A percentile compares a stretch with the other conserved stretches of the same genome.
phyloP scores from a whole-genome alignment of 805 yeast species.

The Myxozyma monticola region DNA sequence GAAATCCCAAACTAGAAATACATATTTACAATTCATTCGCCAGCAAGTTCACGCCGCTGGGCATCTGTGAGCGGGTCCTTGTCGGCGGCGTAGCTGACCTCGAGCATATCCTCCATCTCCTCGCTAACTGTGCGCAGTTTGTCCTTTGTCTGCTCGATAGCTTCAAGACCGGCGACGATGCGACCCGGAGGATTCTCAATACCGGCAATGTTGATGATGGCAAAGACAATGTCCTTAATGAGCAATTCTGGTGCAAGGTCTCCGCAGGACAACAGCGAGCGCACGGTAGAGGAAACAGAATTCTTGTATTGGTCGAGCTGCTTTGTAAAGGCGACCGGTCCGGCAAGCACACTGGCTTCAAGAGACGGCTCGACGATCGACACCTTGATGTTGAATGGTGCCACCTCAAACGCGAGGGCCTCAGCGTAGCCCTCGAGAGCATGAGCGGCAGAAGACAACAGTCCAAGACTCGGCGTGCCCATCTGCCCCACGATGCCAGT shows the following conservation, averaged over 20 bases:
- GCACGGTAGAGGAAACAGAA: constrained; percentile 26
- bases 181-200: constrained; percentile 39
- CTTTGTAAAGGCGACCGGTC: constrained; percentile 21
- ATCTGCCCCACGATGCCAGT: constrained; percentile 35
- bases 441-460: constrained; percentile 35
- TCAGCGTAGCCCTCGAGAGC: constrained; percentile 41
- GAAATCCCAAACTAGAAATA: background rate
- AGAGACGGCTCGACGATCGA: constrained; percentile 37
- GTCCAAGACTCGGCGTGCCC: constrained; percentile 37
- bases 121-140: constrained; percentile 35
- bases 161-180: constrained; percentile 36
- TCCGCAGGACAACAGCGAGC: constrained; percentile 20
- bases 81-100: constrained; percentile 31
- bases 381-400: constrained; percentile 35
- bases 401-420: constrained; percentile 36
- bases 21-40: constrained; percentile 2
- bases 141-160: constrained; percentile 36
- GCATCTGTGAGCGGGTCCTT: constrained; percentile 25
- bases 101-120: constrained; percentile 37
- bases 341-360: constrained; percentile 32
- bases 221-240: constrained; percentile 31
- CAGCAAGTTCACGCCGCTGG: constrained; percentile 22
- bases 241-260: constrained; percentile 31
- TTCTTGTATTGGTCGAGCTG: constrained; percentile 23
- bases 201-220: constrained; percentile 36